Conservation (phyloP, 306 rosid species). For the Acacia crassicarpa region DNA sequence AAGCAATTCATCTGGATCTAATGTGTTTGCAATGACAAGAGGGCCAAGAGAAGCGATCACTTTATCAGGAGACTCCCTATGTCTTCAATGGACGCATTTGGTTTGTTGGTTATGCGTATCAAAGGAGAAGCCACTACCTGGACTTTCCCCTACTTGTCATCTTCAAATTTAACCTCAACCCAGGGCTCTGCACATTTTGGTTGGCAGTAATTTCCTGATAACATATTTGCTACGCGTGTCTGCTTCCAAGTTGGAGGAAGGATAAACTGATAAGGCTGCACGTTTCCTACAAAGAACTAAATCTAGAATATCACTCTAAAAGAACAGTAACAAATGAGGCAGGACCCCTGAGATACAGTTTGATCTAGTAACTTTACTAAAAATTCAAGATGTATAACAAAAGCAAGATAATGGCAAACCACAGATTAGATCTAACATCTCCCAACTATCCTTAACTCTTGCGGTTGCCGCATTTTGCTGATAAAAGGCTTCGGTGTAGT, state of each 20-base stretch:
- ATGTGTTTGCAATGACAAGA: conserved; percentile 83
- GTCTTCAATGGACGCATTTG: conserved; percentile 88
- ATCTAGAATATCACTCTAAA: conserved; percentile 58
- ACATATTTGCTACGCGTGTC: conserved; percentile 78
- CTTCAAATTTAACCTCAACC: conserved; percentile 97
- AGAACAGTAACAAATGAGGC: conserved; percentile 2
- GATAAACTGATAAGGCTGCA: conserved; percentile 90
- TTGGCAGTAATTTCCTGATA: conserved; percentile 98
- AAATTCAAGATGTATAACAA: background rate
- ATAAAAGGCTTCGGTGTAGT: background rate
- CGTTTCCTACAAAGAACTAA: conserved; percentile 91
- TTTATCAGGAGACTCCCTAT: conserved; percentile 88
- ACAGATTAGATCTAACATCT: background rate
- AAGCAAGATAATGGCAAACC: background rate
- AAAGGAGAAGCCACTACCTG: conserved; percentile 94
- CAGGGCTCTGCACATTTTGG: conserved; percentile 99
- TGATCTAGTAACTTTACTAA: background rate
- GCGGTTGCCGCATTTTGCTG: too few species aligned
- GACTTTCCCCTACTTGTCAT: conserved; percentile 85
- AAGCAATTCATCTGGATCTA: conserved; percentile 86
- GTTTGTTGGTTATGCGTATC: conserved; percentile 88
- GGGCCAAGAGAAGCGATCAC: conserved; percentile 95
- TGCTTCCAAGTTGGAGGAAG: conserved; percentile 97
- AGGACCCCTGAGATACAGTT: conserved; percentile 5
- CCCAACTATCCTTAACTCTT: background rate